Base-by-base conservation (phyloP, 371 early-diverging fungal genomes). In the Rhizopus stolonifer region DNA sequence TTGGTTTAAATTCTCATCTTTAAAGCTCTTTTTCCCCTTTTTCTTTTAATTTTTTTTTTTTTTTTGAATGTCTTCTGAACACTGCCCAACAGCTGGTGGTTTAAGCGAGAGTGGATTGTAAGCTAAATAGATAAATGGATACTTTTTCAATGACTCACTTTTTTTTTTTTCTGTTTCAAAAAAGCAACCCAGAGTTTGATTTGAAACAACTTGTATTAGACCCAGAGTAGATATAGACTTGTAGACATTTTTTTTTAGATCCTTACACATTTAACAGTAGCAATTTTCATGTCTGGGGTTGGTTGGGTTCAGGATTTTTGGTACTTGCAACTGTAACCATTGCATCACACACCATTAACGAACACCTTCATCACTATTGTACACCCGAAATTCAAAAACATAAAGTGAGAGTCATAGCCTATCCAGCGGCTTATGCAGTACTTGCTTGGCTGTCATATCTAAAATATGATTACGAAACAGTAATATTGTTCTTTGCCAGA, bases 371-470 rank as follows among this genome's bases (percentile, higher is more conserved):
- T 11, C 56, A 70, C 26, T 78, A 78, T 54, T 75, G 64, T 23
- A 66, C 72, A 23, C 74, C 72, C 44, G 49, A 58, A 6, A 72
- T 72, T 11, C 78, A 78, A 31, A 49, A 69, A 21, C 78, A 78
- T 52, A 78, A 78, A 55, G 63, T 78, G 2, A 68, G 78, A 45
- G 74, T 78, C 8, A 40, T 78, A 32, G 66, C 68, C 7, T 78
- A 72, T 31, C 78, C 78, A 17, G 67, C 78, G 15, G 61, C 74
- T 13, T 78, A 74, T 54, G 59, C 74, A 11, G 64, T 72, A 2
- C 39, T 74, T 13, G 69, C 74, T n/a, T 78, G 78, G 78, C 15
- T 77, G 6, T 72, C 77, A 0, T 77, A 77, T 56, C 48, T 77
- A 17, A 61, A 69, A 32, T 77, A 77, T 21, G 71, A 73, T 49